Evolutionary conservation across 805 yeast species (phyloP).

Genomic region (Wickerhamiella vanderwaltii): DNA sequence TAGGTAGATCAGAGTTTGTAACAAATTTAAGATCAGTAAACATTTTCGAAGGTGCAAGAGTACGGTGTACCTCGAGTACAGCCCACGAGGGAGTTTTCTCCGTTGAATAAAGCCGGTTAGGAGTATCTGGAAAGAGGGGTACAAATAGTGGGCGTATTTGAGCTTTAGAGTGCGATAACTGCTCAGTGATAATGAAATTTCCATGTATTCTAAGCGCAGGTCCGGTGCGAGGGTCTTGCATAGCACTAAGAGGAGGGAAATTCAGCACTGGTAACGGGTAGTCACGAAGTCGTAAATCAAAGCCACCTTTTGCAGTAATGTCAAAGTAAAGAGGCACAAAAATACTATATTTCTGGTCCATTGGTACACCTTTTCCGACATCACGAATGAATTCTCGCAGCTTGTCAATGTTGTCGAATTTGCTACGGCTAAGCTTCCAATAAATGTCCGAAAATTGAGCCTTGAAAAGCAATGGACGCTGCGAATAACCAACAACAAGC

Average conservation of each 20-base stretch:
- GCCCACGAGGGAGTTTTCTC: constrained; percentile 33
- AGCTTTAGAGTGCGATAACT: constrained; percentile 36
- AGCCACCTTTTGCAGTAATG: constrained; percentile 20
- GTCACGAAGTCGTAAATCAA: constrained; percentile 41
- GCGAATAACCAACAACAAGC: constrained; percentile 35
- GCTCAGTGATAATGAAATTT: constrained; percentile 58
- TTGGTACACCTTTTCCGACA: constrained; percentile 76
- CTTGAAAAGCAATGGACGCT: constrained; percentile 43
- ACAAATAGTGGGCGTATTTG: constrained; percentile 50
- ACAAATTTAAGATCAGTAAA: constrained; percentile 48
- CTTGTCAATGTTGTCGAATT: constrained; percentile 35
- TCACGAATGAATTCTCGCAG: constrained; percentile 52
- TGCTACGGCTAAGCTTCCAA: constrained; percentile 39
- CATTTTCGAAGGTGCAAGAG: constrained; percentile 63
- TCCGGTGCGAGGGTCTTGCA: constrained; percentile 24
- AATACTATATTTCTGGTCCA: constrained; percentile 53
- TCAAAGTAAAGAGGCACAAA: constrained; percentile 53
- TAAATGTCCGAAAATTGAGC: constrained; percentile 39
- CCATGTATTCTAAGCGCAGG: constrained; percentile 38
- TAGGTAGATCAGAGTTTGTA: constrained; percentile 43
- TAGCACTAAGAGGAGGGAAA: constrained; percentile 43
- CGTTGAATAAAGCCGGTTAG: constrained; percentile 22
- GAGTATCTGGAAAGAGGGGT: constrained; percentile 41
- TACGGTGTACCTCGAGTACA: constrained; percentile 55
- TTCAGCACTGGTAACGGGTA: constrained; percentile 74